Base-by-base conservation (phyloP, 176 grass and related monocot genomes). In the Bonia amplexicaulis region DNA sequence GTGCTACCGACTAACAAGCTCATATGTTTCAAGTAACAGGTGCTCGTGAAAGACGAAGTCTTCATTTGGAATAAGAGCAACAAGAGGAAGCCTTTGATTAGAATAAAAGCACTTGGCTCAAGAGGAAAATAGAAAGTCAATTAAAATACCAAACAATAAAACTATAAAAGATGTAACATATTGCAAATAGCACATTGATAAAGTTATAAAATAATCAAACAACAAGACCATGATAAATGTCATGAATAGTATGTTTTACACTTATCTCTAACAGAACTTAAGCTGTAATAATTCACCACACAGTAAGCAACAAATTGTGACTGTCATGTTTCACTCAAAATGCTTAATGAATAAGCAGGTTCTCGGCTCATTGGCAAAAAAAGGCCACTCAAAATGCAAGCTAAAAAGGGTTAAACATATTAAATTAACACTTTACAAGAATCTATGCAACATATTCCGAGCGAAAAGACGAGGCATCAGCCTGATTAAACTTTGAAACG, bases 291-390 rank as follows among this genome's bases (percentile, higher is more conserved):
- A 78, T 78, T 61, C 14, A 61, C 20, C 23, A 31, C 2, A 27
- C 6, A 20, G n/a, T 84, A 80, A 88, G 48, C 40, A 77, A 66
- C 22, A 78, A 45, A 72, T 22, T 37, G 33, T 63, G 61, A 54
- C 4, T 51, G 47, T 44, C 22, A 66, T 4, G 76, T 27, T 22
- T 84, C 74, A 79, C 39, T 12, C 6, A 79, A 64, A 64, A 47
- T 13, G n/a, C 41, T 33, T 64, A 64, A 78, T 13, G 37, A 79
- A 64, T 31, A 39, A 79, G 65, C 2, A 69, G 2, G 15, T 26
- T 29, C 33, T 19, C 0, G 29, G 52, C 26, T 44, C 40, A 45
- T 23, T 70, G 68, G 8, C 11, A 45, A 25, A 70, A 49, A 69
- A 11, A 45, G 19, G 19, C 23, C 52, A 82, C 25, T 8, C 14